Evolutionary conservation across 805 yeast genomes (phyloP).

Genomic region (Candida nitratophila): DNA sequence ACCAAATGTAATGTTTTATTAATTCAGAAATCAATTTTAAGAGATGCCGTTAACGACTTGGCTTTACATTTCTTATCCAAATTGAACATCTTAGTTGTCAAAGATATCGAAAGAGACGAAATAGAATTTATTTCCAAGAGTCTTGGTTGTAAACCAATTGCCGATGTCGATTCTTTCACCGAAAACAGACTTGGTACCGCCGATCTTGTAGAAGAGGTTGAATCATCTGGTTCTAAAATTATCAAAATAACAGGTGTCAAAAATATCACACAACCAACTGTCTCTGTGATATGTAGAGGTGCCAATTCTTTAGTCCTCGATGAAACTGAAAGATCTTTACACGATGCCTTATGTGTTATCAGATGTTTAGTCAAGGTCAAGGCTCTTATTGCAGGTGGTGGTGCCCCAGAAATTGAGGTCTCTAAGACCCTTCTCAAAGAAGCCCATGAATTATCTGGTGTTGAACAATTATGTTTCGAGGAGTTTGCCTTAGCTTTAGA

Average conservation of each 20-base stretch:
- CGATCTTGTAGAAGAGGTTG: slow-evolving; percentile 86
- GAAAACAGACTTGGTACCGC: slow-evolving; percentile 92
- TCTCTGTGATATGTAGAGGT: slow-evolving; percentile 89
- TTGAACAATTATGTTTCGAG: slow-evolving; percentile 84
- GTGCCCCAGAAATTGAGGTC: slow-evolving; percentile 94
- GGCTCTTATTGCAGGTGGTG: slow-evolving; percentile 96
- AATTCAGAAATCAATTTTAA: slow-evolving; percentile 85
- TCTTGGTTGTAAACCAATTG: slow-evolving; percentile 91
- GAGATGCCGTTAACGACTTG: slow-evolving; percentile 92
- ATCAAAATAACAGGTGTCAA: slow-evolving; percentile 83
- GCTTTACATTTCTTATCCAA: slow-evolving; percentile 93
- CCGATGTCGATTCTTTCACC: slow-evolving; percentile 87
- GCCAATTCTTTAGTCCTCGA: slow-evolving; percentile 86
- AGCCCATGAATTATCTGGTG: slow-evolving; percentile 68
- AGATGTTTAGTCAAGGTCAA: slow-evolving; percentile 82
- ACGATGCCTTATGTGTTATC: slow-evolving; percentile 93
- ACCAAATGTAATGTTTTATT: slow-evolving; percentile 90
- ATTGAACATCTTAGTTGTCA: slow-evolving; percentile 87
- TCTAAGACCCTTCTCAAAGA: slow-evolving; percentile 69
- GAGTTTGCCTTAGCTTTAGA: slow-evolving; percentile 91
- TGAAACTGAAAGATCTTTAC: slow-evolving; percentile 95
- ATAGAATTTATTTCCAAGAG: slow-evolving; percentile 82
- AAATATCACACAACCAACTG: slow-evolving; percentile 53
- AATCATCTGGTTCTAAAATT: slow-evolving; percentile 82
- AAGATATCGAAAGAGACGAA: slow-evolving; percentile 94